Conservation (phyloP, 2,329 filamentous ascomycete species). For the Scedosporium apiospermum region DNA sequence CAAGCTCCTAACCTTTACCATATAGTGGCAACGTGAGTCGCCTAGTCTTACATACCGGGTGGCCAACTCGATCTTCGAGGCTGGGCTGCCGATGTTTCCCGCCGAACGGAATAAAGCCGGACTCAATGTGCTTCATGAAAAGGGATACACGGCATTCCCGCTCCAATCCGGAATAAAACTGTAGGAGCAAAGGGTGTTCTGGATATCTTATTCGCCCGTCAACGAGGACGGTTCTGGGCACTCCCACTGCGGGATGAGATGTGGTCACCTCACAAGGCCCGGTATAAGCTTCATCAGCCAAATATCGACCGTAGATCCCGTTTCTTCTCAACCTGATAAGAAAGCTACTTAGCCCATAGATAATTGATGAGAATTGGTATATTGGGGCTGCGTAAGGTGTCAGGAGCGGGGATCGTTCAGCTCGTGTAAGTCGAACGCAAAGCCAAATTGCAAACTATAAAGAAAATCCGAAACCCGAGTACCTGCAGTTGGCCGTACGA, state of each 20-base stretch:
- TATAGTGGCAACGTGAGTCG: neutral
- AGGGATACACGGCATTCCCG: neutral
- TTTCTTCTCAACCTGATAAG: no score
- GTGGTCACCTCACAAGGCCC: no score
- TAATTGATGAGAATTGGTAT: neutral
- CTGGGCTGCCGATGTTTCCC: neutral
- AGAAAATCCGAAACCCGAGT: no score
- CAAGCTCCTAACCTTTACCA: neutral
- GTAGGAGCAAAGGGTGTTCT: neutral
- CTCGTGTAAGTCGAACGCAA: neutral
- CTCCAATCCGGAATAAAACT: neutral
- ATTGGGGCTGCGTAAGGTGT: neutral
- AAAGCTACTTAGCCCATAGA: no score
- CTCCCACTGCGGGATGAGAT: no score
- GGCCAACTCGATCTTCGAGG: neutral
- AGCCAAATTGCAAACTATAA: no score
- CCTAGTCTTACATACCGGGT: neutral
- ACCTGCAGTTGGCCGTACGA: no score
- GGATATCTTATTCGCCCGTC: no score
- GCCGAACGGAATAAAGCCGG: neutral
- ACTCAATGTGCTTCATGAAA: neutral
- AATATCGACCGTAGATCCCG: no score
- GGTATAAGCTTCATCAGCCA: no score
- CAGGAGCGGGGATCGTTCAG: neutral
- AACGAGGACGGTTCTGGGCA: no score